A percentile compares a stretch with the other conserved stretches of the same genome.
Conservation (phyloP, 768 basidiomycete species). For the Leccinum rimulosum region DNA sequence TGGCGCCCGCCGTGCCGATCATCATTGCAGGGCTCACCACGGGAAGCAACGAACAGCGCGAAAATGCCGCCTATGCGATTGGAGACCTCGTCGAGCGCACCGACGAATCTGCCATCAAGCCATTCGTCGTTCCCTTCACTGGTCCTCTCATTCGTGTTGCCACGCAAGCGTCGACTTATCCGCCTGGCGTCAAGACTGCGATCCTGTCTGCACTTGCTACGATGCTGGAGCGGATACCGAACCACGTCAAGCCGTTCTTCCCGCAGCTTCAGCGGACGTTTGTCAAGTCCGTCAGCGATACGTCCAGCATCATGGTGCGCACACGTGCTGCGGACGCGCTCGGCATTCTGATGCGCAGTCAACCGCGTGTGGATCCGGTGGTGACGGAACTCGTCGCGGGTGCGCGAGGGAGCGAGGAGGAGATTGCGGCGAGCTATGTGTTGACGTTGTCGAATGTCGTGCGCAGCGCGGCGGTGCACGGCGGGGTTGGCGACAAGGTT, state of each 20-base stretch:
- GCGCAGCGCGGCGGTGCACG: slow-evolving; percentile 50
- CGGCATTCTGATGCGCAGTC: slow-evolving; percentile 86
- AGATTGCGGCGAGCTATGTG: slow-evolving; percentile 72
- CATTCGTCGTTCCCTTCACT: slow-evolving; percentile 93
- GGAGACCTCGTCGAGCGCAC: slow-evolving; percentile 94
- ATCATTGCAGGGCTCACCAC: slow-evolving; percentile 91
- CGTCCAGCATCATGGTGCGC: slow-evolving; percentile 74
- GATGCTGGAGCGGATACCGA: slow-evolving; percentile 83
- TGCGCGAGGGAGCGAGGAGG: slow-evolving; percentile 60
- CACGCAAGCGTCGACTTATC: slow-evolving; percentile 84
- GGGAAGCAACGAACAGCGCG: slow-evolving; percentile 92
- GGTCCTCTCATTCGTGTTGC: slow-evolving; percentile 95
- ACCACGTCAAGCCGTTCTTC: slow-evolving; percentile 96
- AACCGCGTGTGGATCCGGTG: slow-evolving; percentile 91
- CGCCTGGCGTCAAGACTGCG: slow-evolving; percentile 89
- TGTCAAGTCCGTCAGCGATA: slow-evolving; percentile 86
- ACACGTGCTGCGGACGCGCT: slow-evolving; percentile 80
- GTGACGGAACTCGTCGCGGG: slow-evolving; percentile 79
- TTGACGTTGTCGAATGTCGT: slow-evolving; percentile 77
- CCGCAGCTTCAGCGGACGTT: slow-evolving; percentile 96
- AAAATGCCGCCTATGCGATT: slow-evolving; percentile 94
- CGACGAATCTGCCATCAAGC: slow-evolving; percentile 82
- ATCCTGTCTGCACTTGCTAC: slow-evolving; percentile 83
- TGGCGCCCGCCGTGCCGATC: slow-evolving; percentile 80
- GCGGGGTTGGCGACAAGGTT: slow-evolving; percentile 76